Evolutionary conservation across 2,329 filamentous ascomycete genomes (phyloP).

Genomic region (Aspergillus latus): DNA sequence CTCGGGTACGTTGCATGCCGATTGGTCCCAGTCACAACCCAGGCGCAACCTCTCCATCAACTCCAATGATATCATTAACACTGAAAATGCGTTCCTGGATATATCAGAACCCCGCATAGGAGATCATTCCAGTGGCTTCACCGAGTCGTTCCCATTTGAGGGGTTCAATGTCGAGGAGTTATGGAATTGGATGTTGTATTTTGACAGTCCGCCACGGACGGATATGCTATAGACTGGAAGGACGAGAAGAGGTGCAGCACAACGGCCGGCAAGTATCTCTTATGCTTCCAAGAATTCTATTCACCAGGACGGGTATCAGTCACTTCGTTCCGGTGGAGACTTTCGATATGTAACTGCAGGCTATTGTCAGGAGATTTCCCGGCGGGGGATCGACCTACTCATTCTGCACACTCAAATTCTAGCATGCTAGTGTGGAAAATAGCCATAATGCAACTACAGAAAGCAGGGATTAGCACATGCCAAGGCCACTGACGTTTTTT

Average conservation of each 20-base stretch:
- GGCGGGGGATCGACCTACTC: background rate
- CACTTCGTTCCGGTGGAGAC: too few species aligned
- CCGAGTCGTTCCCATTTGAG: constrained; percentile 20
- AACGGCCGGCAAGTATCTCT: too few species aligned
- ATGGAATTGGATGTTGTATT: constrained; percentile 27
- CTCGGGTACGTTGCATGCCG: too few species aligned
- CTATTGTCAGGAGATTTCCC: background rate
- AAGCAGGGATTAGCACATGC: background rate
- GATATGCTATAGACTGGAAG: background rate
- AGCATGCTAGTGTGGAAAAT: too few species aligned
- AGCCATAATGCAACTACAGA: background rate
- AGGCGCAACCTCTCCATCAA: too few species aligned
- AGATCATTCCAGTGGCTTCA: background rate
- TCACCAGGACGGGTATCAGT: too few species aligned
- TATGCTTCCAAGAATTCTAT: too few species aligned
- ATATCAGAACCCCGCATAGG: background rate
- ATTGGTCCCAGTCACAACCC: too few species aligned
- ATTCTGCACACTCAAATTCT: background rate
- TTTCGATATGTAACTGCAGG: too few species aligned
- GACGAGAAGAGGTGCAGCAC: too few species aligned
- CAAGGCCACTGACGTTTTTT: background rate
- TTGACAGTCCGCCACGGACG: constrained; percentile 12
- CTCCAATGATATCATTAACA: background rate
- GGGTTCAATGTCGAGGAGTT: constrained; percentile 25
- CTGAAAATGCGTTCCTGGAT: background rate